Evolutionary conservation across 352 stramenopile species (phyloP).

Genomic region (Pythium phragmitis): DNA sequence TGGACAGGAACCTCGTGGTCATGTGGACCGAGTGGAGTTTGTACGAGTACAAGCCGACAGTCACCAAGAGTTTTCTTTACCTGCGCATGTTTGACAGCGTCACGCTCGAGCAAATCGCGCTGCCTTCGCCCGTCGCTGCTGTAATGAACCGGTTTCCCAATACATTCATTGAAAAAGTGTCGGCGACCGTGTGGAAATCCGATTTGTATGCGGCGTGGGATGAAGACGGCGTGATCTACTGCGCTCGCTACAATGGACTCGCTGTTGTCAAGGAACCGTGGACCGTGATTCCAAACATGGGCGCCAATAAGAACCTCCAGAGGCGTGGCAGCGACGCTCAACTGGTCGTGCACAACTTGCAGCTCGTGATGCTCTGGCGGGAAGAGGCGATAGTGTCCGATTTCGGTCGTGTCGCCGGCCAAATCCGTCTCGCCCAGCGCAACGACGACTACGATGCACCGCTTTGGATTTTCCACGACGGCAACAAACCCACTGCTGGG

Average conservation of each 20-base stretch:
- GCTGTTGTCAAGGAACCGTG: slow-evolving; percentile 29
- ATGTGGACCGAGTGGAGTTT: slow-evolving; percentile 67
- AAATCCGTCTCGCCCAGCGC: slow-evolving; percentile 53
- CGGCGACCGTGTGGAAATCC: slow-evolving; percentile 42
- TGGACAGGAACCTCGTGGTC: slow-evolving; percentile 46
- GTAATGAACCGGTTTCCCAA: slow-evolving; percentile 47
- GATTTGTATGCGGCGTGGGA: slow-evolving; percentile 69
- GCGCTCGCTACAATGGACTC: slow-evolving; percentile 53
- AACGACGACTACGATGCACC: slow-evolving; percentile 54
- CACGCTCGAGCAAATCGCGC: slow-evolving; percentile 35
- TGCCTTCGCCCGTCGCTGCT: slow-evolving; percentile 14
- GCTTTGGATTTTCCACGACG: slow-evolving; percentile 77
- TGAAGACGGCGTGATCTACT: slow-evolving; percentile 59
- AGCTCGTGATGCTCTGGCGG: slow-evolving; percentile 61
- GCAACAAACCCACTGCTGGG: slow-evolving; percentile 35
- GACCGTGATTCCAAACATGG: slow-evolving; percentile 68
- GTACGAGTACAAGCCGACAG: slow-evolving; percentile 20
- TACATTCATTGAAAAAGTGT: slow-evolving; percentile 53
- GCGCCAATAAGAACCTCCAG: slow-evolving; percentile 49
- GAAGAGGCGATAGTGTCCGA: slow-evolving; percentile 33
- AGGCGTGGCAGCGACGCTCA: slow-evolving; percentile 45
- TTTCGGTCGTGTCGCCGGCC: slow-evolving; percentile 31
- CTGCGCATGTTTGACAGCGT: slow-evolving; percentile 46
- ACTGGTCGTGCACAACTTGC: slow-evolving; percentile 58
- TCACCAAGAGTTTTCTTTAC: slow-evolving; percentile 53